phyloP scores from a whole-genome alignment of 1,284 basidiomycete genomes.

The Melampsora americana region DNA sequence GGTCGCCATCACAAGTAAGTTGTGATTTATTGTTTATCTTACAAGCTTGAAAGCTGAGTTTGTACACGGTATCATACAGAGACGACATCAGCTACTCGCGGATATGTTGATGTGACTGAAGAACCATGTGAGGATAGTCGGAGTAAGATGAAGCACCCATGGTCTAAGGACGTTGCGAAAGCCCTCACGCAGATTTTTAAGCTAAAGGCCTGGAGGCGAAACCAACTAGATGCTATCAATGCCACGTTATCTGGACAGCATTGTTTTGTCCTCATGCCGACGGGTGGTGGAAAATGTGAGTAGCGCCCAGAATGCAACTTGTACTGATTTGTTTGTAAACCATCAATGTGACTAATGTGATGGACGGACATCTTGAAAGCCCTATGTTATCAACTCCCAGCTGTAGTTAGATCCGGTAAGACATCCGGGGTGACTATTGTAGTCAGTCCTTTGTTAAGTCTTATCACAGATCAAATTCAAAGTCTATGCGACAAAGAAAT shows the following conservation, averaged over 20 bases:
- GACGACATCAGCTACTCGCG: too few species aligned
- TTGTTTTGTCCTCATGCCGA: conserved; percentile 94
- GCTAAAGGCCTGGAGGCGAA: conserved; percentile 68
- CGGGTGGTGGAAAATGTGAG: conserved; percentile 78
- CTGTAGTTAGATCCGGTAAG: conserved; percentile 69
- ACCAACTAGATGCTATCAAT: conserved; percentile 83
- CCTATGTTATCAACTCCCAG: conserved; percentile 71
- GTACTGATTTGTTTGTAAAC: too few species aligned
- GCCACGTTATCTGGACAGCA: conserved; percentile 76
- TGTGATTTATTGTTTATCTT: too few species aligned
- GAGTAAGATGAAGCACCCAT: conserved; percentile 54
- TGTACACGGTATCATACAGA: too few species aligned
- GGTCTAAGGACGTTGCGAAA: conserved; percentile 63
- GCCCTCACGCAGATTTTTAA: conserved; percentile 68
- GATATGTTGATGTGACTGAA: neutral
- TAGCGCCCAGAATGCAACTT: conserved; percentile 39
- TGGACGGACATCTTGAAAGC: conserved; percentile 47
- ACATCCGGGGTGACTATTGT: conserved; percentile 82
- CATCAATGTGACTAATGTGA: too few species aligned
- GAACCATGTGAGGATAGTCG: conserved; percentile 24
- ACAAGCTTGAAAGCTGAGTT: too few species aligned
- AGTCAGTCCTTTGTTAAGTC: conserved; percentile 79
- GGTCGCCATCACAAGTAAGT: too few species aligned
- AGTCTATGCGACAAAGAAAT: conserved; percentile 67
- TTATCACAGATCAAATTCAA: conserved; percentile 86